phyloP scores from a whole-genome alignment of 306 rosid species.

The Prunus dulcis region DNA sequence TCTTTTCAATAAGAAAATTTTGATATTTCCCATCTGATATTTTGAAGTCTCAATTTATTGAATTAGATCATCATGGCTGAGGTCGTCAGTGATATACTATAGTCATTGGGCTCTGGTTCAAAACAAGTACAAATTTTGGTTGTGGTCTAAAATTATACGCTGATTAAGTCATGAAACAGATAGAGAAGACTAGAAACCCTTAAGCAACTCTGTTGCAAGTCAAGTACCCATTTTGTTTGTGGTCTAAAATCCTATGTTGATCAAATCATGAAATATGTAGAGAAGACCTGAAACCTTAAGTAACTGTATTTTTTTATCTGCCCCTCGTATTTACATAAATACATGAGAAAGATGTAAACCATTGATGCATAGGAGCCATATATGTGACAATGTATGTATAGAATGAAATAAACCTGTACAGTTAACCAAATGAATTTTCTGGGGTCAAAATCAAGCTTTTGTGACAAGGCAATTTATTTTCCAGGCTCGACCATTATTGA shows the following conservation, averaged over 20 bases:
- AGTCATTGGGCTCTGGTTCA: neutral
- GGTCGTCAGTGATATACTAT: no score
- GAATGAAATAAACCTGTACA: neutral
- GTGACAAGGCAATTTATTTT: slow-evolving; percentile 28
- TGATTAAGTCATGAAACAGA: no score
- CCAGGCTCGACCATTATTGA: slow-evolving; percentile 87
- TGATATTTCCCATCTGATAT: neutral
- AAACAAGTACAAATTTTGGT: neutral
- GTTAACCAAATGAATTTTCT: slow-evolving; percentile 1
- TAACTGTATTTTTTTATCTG: no score
- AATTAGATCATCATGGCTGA: neutral
- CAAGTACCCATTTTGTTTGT: no score
- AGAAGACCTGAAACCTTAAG: no score
- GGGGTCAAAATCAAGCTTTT: slow-evolving; percentile 16
- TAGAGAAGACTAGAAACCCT: no score
- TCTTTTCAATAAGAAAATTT: neutral
- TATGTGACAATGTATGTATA: neutral
- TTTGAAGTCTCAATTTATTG: neutral
- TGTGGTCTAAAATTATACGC: no score
- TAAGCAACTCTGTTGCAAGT: no score
- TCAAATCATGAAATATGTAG: no score
- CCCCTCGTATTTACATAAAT: neutral
- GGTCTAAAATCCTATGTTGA: no score
- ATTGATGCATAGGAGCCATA: neutral
- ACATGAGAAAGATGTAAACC: neutral